Percentiles rank a stretch among this genome's conserved stretches.
Conservation (phyloP, 139 green algal genomes). For the Chlamydomonas incerta region DNA sequence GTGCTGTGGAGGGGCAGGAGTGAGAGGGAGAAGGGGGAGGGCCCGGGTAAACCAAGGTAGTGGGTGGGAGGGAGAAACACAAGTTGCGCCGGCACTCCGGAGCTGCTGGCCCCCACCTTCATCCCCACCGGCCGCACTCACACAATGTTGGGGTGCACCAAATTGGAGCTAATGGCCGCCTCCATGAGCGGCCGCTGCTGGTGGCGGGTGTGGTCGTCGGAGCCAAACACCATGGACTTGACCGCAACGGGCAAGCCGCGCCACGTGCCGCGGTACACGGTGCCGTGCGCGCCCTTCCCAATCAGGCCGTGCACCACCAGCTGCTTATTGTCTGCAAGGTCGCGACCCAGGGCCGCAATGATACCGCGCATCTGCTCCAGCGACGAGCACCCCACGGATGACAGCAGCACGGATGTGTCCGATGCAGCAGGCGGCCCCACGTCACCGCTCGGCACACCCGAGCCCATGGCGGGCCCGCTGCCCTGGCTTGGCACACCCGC, state of each 20-base stretch:
- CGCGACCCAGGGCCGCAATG: constrained; percentile 7
- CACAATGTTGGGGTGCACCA: constrained; percentile 55
- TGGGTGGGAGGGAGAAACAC: too few species aligned
- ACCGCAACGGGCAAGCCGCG: constrained; percentile 40
- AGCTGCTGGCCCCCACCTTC: too few species aligned
- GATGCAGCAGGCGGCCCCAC: too few species aligned
- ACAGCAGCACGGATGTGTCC: too few species aligned
- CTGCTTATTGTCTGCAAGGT: constrained; percentile 36
- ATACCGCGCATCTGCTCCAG: constrained; percentile 3
- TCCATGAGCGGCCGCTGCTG: constrained; percentile 35
- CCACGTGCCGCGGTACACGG: constrained; percentile 44
- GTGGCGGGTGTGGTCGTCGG: constrained; percentile 6
- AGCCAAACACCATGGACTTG: constrained; percentile 45
- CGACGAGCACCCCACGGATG: too few species aligned
- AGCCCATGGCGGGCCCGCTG: too few species aligned
- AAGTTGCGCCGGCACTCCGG: too few species aligned
- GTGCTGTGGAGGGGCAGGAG: neutral
- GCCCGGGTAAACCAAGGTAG: neutral
- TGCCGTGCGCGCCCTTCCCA: constrained; percentile 43
- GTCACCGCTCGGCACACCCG: neutral
- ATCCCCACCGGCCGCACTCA: neutral
- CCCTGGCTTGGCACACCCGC: too few species aligned
- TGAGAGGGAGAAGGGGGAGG: neutral
- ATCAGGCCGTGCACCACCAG: constrained; percentile 32
- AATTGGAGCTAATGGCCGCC: constrained; percentile 48